These are phyloP conservation scores for Parachaetomium inaequale DNA, from an alignment of 495 filamentous ascomycete species.

Conservation along the genomic window DNA sequence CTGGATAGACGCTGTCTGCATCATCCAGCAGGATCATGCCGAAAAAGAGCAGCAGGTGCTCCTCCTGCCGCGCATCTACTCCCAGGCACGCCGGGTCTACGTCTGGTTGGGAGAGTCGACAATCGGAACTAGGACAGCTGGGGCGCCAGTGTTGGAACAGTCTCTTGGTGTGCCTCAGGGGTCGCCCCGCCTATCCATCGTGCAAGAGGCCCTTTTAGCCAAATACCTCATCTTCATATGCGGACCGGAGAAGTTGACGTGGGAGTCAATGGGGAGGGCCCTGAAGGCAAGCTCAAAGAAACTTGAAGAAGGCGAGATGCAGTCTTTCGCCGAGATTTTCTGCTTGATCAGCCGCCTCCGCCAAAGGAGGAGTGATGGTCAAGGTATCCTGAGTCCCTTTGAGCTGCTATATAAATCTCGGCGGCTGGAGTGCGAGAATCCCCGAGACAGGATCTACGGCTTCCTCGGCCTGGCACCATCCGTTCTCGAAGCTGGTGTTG, in stretches of 20 bases:
- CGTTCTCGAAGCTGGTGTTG: neutral
- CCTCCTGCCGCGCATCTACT: neutral
- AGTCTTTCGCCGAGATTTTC: neutral
- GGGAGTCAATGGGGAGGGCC: neutral
- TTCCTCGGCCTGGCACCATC: neutral
- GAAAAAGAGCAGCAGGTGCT: too few relatives aligned
- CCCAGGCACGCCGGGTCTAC: neutral
- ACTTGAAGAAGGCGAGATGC: neutral
- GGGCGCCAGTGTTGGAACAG: too few relatives aligned
- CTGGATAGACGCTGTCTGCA: neutral
- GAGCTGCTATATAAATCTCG: neutral
- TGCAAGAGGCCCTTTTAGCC: neutral
- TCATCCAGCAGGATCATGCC: neutral
- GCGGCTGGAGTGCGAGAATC: neutral
- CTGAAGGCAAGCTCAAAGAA: neutral
- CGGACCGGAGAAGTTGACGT: neutral
- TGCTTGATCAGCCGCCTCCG: neutral
- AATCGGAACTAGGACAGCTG: too few relatives aligned
- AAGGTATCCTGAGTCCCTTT: neutral
- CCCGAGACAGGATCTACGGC: neutral
- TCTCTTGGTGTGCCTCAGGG: neutral
- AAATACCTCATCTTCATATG: neutral
- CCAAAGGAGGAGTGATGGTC: neutral
- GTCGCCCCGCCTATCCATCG: neutral
- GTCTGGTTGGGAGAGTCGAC: neutral